A percentile compares a stretch with the other conserved stretches of the same genome.
Evolutionary conservation across 1,139 yeast genomes (phyloP).

Genomic region (Candida sanyaensis): DNA sequence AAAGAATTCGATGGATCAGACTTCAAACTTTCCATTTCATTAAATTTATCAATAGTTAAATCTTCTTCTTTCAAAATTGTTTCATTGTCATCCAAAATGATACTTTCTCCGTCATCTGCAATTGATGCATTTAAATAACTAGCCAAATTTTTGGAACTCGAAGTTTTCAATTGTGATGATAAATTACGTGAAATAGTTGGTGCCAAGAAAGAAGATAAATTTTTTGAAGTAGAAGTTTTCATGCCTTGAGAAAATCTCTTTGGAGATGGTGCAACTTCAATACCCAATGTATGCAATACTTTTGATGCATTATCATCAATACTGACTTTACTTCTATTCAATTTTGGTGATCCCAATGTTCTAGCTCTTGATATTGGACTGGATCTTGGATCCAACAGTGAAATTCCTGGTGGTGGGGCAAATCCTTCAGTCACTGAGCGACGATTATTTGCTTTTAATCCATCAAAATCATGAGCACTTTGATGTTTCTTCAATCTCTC

Average conservation of each 20-base stretch:
- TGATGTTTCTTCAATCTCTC: conserved; percentile 32
- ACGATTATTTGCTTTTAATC: conserved; percentile 16
- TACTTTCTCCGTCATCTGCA: conserved; percentile 5
- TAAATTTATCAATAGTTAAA: conserved; percentile 12
- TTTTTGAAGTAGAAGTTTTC: conserved; percentile 48
- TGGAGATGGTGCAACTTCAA: conserved; percentile 35
- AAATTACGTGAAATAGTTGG: conserved; percentile 12
- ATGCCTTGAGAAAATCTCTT: conserved; percentile 23
- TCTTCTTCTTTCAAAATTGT: neutral
- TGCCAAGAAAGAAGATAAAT: conserved; percentile 33
- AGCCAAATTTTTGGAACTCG: conserved; percentile 47
- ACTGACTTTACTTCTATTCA: conserved; percentile 10
- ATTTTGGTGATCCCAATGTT: conserved; percentile 33
- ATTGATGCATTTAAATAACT: conserved; percentile 17
- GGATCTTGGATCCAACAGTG: conserved; percentile 43
- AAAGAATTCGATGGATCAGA: conserved; percentile 5
- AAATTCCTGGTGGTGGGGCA: conserved; percentile 11
- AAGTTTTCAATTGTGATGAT: conserved; percentile 32
- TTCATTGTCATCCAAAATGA: conserved; percentile 3
- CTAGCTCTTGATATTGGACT: conserved; percentile 40
- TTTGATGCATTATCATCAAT: conserved; percentile 26
- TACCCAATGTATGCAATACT: conserved; percentile 48
- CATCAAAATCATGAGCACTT: conserved; percentile 29
- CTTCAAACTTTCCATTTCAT: conserved; percentile 10
- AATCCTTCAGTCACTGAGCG: conserved; percentile 25